Evolutionary conservation across 208 protist species (phyloP), one percentile per base, ranked within the genome.

Genomic region (Trypanosoma platydactyli): DNA sequence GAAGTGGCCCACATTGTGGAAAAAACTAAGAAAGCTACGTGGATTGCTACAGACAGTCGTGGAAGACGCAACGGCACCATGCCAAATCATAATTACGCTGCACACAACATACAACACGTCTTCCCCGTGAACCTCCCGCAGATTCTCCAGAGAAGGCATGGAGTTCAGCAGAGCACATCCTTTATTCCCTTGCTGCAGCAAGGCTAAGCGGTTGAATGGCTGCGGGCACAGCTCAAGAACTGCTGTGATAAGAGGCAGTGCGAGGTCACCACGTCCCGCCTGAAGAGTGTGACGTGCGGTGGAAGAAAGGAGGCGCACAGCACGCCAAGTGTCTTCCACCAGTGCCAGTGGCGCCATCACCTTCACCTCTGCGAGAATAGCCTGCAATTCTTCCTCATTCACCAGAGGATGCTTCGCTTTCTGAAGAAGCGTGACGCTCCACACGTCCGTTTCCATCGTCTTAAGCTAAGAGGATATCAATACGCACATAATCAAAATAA

Each of bases 1-100:
- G 18, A 63, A 41, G 27, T 68, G 53, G 5, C 48, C 60, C 27
- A 67, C 48, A 13, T 16, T 11, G 35, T 74, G 68, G 16, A 61
- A 74, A 74, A 74, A 74, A 11, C 68, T n/a, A 20, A 74, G 41
- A 61, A 74, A 63, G 1, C n/a, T n/a, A 9, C 33, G 9, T 41
- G 60, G 30, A 38, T 35, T 40, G 35, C 54, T 62, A 50, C 46
- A 24, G n/a, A 15, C 13, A 16, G 20, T 16, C 5, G 50, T 20
- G 9, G 41, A 30, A 12, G 54, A 55, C 16, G 54, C 33, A 7
- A 74, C 40, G 4, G 61, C 68, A 35, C 60, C 60, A 15, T 74
- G 68, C 68, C 68, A 74, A 13, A 74, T 61, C 38, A 74, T 48
- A 25, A 74, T 7, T 1, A 54, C 59, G 6, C 60, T 74, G 27